Percentiles rank a stretch among this genome's conserved stretches.
Conservation (phyloP, 352 stramenopile genomes). For the Phytophthora multivora region DNA sequence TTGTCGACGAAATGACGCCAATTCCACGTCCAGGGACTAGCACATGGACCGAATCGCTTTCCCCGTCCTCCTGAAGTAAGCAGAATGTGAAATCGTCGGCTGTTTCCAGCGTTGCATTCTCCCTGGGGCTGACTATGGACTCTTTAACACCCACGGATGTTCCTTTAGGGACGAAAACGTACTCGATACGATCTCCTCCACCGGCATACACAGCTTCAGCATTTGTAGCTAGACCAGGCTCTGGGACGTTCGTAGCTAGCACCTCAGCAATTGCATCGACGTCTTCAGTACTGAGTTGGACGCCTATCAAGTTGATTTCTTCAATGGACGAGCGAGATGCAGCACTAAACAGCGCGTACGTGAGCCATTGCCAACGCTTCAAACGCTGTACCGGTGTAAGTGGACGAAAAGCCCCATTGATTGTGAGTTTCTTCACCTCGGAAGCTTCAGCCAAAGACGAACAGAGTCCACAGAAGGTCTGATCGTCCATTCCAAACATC, state of each 20-base stretch:
- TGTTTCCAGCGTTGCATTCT: slow-evolving; percentile 21
- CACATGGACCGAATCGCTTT: slow-evolving; percentile 34
- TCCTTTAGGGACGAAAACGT: slow-evolving; percentile 16
- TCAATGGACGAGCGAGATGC: slow-evolving; percentile 34
- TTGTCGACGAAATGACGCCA: slow-evolving; percentile 21
- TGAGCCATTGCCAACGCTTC: slow-evolving; percentile 36
- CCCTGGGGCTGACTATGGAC: slow-evolving; percentile 19
- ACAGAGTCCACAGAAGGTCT: slow-evolving; percentile 27
- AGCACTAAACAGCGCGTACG: slow-evolving; percentile 30
- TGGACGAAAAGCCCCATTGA: slow-evolving; percentile 26
- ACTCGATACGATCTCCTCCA: slow-evolving; percentile 4
- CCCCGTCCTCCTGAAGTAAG: slow-evolving; percentile 26
- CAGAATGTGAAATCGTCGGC: slow-evolving; percentile 23
- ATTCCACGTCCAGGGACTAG: slow-evolving; percentile 38
- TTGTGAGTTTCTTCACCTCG: slow-evolving; percentile 17
- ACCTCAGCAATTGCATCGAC: slow-evolving; percentile 27
- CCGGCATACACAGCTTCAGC: slow-evolving; percentile 17
- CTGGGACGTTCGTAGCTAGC: slow-evolving; percentile 22
- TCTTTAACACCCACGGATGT: slow-evolving; percentile 19
- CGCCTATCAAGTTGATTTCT: slow-evolving; percentile 28
- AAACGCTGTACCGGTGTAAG: slow-evolving; percentile 21
- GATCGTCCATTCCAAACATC: slow-evolving; percentile 32
- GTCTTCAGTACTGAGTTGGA: slow-evolving; percentile 21
- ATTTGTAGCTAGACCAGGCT: slow-evolving; percentile 8
- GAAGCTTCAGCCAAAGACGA: slow-evolving; percentile 23